phyloP scores from a whole-genome alignment of 2,329 filamentous ascomycete genomes.

The Parascedosporium putredinis region DNA sequence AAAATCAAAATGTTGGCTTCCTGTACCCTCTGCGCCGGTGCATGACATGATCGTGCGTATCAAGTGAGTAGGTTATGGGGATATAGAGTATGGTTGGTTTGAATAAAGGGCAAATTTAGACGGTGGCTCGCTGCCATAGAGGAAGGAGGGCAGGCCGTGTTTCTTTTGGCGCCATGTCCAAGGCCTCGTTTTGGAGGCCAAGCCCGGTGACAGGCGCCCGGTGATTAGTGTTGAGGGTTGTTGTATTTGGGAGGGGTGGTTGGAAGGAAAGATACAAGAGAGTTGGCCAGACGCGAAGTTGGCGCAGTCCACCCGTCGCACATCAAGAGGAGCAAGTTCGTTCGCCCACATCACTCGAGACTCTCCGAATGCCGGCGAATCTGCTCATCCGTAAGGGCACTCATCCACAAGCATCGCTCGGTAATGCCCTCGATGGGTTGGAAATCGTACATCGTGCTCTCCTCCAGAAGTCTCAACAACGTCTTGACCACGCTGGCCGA shows the following conservation, averaged over 20 bases:
- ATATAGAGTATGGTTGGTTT: neutral
- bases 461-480: conserved; percentile 65
- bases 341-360: conserved; percentile 28
- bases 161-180: no score
- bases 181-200: no score
- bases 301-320: no score
- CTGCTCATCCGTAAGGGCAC: conserved; percentile 64
- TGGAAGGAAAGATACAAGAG: neutral
- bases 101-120: no score
- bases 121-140: no score
- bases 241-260: conserved; percentile 10
- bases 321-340: neutral
- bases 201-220: no score
- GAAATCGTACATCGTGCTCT: conserved; percentile 64
- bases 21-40: neutral
- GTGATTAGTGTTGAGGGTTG: neutral
- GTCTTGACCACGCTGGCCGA: conserved; percentile 72
- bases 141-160: no score
- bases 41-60: neutral
- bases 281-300: neutral
- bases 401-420: conserved; percentile 78
- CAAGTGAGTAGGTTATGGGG: neutral
- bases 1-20: neutral
- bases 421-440: conserved; percentile 66
- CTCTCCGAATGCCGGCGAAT: conserved; percentile 47